Evolutionary conservation across 495 filamentous ascomycete genomes (phyloP), one percentile per base, ranked within the genome.

Genomic region (Penicillium goetzii): DNA sequence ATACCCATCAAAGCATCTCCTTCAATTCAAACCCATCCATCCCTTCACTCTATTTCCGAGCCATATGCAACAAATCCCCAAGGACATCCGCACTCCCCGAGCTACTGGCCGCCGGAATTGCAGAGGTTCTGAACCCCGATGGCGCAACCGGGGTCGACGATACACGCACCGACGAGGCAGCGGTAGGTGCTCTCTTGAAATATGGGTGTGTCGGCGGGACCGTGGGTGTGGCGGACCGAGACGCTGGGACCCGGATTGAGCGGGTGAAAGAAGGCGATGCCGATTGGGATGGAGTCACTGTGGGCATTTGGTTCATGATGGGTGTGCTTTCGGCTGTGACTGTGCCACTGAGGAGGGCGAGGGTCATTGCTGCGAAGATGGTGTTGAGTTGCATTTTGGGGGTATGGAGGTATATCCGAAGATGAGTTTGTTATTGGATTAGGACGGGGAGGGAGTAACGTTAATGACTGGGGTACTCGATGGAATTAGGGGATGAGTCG

Each of bases 271-370:
- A 40, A 5, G 36, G 36, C 11, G 12, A 17, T 17, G 36, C 36
- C 15, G 52, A 23, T 21, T 9, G 21, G 17, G 32, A 23, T 12
- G 55, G 55, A 8, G 21, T 19, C 36, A 30, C 12, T 26, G 38
- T 45, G 25, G 55, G 23, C 12, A 10, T 15, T 5, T 3, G 23
- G 36, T 47, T 60, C n/a, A 32, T 54, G 50, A 9, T 0, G 28
- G 38, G 21, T 54, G 28, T 26, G n/a, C 28, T 40, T 26, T 58
- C 41, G 12, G 56, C 56, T 30, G 26, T 36, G 41, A 23, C 41
- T 11, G 56, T 32, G 26, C 56, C 56, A 4, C 26, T 34, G 23
- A 58, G 40, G n/a, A 58, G 41, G 19, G 56, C 41, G 3, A 58
- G 41, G 41, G 14, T 11, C 28, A 41, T 0, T 15, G 56, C 10